Evolutionary conservation across 2,329 filamentous ascomycete genomes (phyloP), one percentile per base, ranked within the genome.

Genomic region (Aspergillus intermedius): DNA sequence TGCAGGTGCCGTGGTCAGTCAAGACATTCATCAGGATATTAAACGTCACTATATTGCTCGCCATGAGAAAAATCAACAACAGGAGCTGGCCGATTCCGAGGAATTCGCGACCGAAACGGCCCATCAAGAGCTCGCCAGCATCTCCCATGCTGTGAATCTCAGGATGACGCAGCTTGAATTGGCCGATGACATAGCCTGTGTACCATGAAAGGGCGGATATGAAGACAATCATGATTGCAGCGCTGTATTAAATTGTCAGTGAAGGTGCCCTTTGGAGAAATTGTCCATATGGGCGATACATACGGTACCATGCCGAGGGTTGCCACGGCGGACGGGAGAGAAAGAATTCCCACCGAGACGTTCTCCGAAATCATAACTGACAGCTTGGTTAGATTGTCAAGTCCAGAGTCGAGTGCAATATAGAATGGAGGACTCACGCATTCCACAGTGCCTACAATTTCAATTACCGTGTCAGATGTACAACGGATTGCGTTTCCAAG

Each of bases 21-120:
- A 88, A 71, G 42, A 76, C 80, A 56, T 82, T 82, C 65, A 87
- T 78, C 59, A 84, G 80, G 56, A 87, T 83, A 25, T 77, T 77
- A 52, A 86, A 86, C 0, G 82, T 86, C 49, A 87, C 69, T 47
- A 85, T 76, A 66, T 88, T 86, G n/a, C 83, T 85, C 22, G 78
- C 83, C 65, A 84, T 81, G 50, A 86, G 77, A 68, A 88, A 86
- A 49, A 84, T 71, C 34, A 87, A 69, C 60, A 87, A 79, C 12
- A 87, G 65, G 1, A 78, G 67, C 55, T 85, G 83, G 56, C 79
- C 82, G 51, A 73, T 67, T 28, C 81, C 82, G 32, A 85, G 72
- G 39, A 88, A 51, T 60, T 84, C 80, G 52, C 81, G 78, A 2
- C 81, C 83, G 25, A 80, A 68, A 7, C 68, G 71, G n/a, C 86